Evolutionary conservation across 768 basidiomycete species (phyloP).

Genomic region (Chalciporus sphaerocephalus): DNA sequence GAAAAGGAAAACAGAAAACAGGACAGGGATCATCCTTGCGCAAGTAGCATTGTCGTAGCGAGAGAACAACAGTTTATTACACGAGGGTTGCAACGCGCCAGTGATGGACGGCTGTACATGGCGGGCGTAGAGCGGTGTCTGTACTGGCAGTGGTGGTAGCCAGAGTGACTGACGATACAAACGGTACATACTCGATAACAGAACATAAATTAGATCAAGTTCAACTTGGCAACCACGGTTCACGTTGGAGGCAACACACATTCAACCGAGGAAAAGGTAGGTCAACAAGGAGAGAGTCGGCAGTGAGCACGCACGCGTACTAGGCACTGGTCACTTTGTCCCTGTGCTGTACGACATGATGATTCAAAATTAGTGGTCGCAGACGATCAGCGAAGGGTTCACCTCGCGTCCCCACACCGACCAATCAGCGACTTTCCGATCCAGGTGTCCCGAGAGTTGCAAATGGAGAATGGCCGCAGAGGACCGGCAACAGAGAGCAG

Average conservation of each 20-base stretch:
- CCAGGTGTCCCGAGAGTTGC: neutral
- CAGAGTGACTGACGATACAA: too few relatives aligned
- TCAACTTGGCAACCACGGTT: too few relatives aligned
- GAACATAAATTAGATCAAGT: too few relatives aligned
- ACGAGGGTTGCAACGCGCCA: constrained; percentile 10
- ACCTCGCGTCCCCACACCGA: neutral
- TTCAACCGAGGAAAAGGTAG: too few relatives aligned
- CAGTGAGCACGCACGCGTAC: too few relatives aligned
- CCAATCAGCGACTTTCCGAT: neutral
- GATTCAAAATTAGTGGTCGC: too few relatives aligned
- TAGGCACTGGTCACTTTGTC: too few relatives aligned
- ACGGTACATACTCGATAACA: too few relatives aligned
- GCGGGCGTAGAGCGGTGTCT: neutral
- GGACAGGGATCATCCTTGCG: constrained; percentile 6
- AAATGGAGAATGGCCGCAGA: neutral
- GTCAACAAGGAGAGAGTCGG: too few relatives aligned
- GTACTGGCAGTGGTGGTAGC: too few relatives aligned
- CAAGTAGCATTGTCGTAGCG: constrained; percentile 8
- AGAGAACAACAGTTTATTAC: neutral
- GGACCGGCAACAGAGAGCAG: neutral
- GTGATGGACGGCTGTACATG: constrained; percentile 12
- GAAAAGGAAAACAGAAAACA: neutral
- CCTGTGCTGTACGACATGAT: too few relatives aligned
- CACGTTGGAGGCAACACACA: too few relatives aligned
- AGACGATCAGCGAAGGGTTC: neutral